Conservation (phyloP, 2,329 filamentous ascomycete species). For the Raffaelea ambrosiae region DNA sequence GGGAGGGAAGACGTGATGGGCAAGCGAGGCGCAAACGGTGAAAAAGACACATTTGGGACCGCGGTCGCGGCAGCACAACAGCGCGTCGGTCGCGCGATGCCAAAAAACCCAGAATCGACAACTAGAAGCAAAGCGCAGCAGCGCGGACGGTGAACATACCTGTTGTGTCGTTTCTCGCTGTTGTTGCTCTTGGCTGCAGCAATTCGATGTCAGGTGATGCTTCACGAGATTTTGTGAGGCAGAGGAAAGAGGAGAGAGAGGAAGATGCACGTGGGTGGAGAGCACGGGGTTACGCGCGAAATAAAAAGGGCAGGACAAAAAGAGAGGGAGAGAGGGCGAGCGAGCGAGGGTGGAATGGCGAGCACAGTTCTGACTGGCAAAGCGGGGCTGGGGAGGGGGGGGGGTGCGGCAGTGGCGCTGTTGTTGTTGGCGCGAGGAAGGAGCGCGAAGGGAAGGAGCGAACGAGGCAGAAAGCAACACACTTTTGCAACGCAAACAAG, state of each 20-base stretch:
- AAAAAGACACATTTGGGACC: background rate
- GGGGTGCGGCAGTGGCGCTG: too few species aligned
- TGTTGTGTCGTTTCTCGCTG: slow-evolving; percentile 2
- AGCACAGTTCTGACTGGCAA: background rate
- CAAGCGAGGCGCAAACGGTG: slow-evolving; percentile 13
- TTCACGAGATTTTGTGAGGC: slow-evolving; percentile 13
- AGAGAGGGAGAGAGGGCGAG: background rate
- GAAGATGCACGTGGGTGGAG: slow-evolving; percentile 14
- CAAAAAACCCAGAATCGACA: background rate
- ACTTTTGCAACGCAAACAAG: too few species aligned
- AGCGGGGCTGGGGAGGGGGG: too few species aligned
- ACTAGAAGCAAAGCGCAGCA: slow-evolving; percentile 1
- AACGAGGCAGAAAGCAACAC: background rate
- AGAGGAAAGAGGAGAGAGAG: background rate
- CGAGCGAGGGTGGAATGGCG: background rate
- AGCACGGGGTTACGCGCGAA: slow-evolving; percentile 15
- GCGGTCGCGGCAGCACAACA: too few species aligned
- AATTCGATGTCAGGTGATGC: slow-evolving; percentile 17
- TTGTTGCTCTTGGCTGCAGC: slow-evolving; percentile 12
- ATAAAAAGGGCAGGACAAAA: slow-evolving; percentile 10
- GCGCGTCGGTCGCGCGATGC: background rate
- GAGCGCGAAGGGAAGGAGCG: background rate
- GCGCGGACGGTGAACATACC: slow-evolving; percentile 13
- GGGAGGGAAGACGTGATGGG: slow-evolving; percentile 20
- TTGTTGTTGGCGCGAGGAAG: too few species aligned